These are phyloP conservation scores for Atkinsonella texensis DNA, from an alignment of 2,329 filamentous ascomycete genomes.

Conservation along the genomic window DNA sequence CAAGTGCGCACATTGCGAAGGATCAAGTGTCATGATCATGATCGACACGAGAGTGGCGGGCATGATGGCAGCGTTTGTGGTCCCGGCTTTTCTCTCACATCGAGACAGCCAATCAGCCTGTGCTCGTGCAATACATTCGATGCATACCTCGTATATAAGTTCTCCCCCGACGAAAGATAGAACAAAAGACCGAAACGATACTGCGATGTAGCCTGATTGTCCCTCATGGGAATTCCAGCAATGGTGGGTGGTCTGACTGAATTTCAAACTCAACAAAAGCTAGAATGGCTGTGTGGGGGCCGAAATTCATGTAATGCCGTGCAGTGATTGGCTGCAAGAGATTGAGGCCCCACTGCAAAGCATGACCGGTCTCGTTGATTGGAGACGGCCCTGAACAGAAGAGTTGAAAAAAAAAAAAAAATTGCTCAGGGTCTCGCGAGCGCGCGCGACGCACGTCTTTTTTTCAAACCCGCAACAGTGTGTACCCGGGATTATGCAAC, in stretches of 20 bases:
- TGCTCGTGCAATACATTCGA: neutral
- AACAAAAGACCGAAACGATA: neutral
- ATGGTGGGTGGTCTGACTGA: neutral
- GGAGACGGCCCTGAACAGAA: too few species aligned
- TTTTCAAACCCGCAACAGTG: neutral
- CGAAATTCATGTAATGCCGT: neutral
- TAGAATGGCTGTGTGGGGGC: neutral
- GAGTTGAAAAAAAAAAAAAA: too few species aligned
- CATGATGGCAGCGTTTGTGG: too few species aligned
- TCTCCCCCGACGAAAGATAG: neutral
- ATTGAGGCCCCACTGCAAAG: too few species aligned
- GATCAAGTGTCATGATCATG: neutral
- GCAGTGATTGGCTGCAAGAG: neutral
- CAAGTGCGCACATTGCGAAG: neutral
- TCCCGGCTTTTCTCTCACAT: too few species aligned
- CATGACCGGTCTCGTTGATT: neutral
- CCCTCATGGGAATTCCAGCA: neutral
- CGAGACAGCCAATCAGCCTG: neutral
- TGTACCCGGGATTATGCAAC: too few species aligned
- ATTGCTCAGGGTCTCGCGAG: neutral
- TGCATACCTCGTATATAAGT: neutral
- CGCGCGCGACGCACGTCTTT: neutral
- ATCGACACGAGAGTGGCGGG: too few species aligned
- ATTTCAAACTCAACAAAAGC: neutral
- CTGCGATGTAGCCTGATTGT: neutral